Evolutionary conservation across 176 grass and related monocot genomes (phyloP), one percentile per base, ranked within the genome.

Genomic region (Phoenix roebelenii): DNA sequence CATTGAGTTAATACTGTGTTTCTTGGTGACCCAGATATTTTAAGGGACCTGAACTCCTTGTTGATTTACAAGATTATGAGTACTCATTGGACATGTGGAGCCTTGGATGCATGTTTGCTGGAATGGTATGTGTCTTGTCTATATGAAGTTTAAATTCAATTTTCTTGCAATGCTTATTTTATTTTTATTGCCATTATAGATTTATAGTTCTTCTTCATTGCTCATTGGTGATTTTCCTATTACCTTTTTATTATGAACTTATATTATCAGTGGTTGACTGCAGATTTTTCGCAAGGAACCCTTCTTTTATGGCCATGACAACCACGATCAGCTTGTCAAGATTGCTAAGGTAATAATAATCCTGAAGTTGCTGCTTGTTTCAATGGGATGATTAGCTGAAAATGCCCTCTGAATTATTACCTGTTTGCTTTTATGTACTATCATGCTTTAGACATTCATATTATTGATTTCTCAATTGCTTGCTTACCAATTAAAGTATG

Each of bases 51-150:
- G 87, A 90, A 72, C 87, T 90, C 69, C 79, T 90, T 72, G 87
- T 90, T 76, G 87, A 90, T 60, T 79, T 90, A 17, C 82, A 85
- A 85, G 87, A 90, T 70, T 90, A 90, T 66, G 87, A 90, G 32
- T 90, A 90, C 78, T 85, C 87, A 20, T 73, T 90, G 78, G 87
- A 90, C 55, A 90, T 90, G 87, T 90, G 87, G 87, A 90, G 87
- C 70, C 82, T 90, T 78, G 87, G 87, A 54, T 85, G 87, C 78
- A 90, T 90, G 87, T 90, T 90, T 82, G 87, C 82, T 76, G 87
- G 82, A 70, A 90, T 90, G 82, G 87, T 89, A 85, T 7, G 15
- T 16, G 26, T 7, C 58, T 50, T 44, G 14, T 24, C 17, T 60
- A 7, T 7, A 49, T 44, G 7, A 44, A 44, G 10, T 44, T 44